Evolutionary conservation across 306 rosid genomes (phyloP), one percentile per base, ranked within the genome.

Genomic region (Trifolium subterraneum): DNA sequence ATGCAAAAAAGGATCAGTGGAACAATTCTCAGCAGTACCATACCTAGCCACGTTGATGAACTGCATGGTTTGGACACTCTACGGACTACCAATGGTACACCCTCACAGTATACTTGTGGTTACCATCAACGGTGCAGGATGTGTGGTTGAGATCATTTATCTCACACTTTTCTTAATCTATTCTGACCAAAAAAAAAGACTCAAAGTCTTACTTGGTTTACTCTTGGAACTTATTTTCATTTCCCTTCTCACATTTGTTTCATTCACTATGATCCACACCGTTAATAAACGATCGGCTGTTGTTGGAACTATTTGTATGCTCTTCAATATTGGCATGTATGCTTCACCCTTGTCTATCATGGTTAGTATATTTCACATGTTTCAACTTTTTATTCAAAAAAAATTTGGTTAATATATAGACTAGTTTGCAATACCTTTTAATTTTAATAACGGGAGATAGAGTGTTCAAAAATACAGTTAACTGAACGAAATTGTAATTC

Each of bases 1-100:
- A 78, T 81, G 92, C 71, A 92, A 88, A 81, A 92, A 87, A 54
- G 72, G 78, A 11, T 84, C 90, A 1, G 96, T 90, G 79, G 94
- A 86, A 80, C 88, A 86, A 38, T 90, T 78, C 84, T 92, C 96
- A 1, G 68, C 92, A 3, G 65, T 72, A 5, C 98, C 96, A 16
- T 90, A 88, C 75, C 82, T 92, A 4, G 96, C 96, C 4, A 84
- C 94, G 8, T 75, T 92, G 1, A 25, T 82, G 1, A 92, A 92
- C 78, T 90, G 98, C 82, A 48, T 88, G 89, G 82, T 84, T 2
- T 92, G 98, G 98, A 80, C 92, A 0, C 64, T 92, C 23, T 90
- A 90, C 48, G 96, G 96, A 0, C 62, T 90, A 5, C 98, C 98
- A 4, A 73, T 85, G 66, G 89, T 90, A 41, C 88, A 87, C 73